Evolutionary conservation across 371 early-diverging fungal genomes (phyloP), one percentile per base, ranked within the genome.

Genomic region (Coemansia sp.): DNA sequence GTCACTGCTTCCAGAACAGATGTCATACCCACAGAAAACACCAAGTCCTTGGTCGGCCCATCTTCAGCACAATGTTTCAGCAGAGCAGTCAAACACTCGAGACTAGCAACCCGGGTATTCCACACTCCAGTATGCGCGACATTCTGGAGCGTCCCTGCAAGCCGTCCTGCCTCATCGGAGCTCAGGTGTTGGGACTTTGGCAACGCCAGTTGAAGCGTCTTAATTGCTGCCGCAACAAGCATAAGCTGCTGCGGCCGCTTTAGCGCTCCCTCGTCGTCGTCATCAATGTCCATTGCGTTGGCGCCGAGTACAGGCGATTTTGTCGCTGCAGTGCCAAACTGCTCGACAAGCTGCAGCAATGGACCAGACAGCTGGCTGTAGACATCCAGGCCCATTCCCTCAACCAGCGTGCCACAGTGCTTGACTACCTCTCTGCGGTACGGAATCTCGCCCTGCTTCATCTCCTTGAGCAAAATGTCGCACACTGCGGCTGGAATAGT

Each of bases 401-500:
- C 80, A 60, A 62, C 89, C 85, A 51, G 87, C 65, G 70, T 19
- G 52, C 28, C 48, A 7, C 58, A 66, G 52, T 65, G 72, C 6
- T 48, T 58, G 15, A 67, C 48, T 13, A 28, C 61, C 52, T 63
- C 54, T 15, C 69, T 51, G 23, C 73, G 69, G 65, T 78, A 69
- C 9, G 57, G n/a, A 23, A 57, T 5, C 17, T 62, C 66, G 17
- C 67, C 68, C 3, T 40, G 53, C 9, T 41, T 36, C 39, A 90
- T 86, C 44, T 71, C 76, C 17, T 85, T 87, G 21, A 93, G 67
- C 6, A 87, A 84, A 23, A 86, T 86, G 17, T 92, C 84, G 7
- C 90, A 87, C 56, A 86, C 83, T 0, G 90, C 92, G 13, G 89
- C 88, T 1, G 89, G 64, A 24, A 91, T 64, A 8, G 89, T 80